Evolutionary conservation across 1,139 yeast genomes (phyloP).

Genomic region (Pichia sp.): DNA sequence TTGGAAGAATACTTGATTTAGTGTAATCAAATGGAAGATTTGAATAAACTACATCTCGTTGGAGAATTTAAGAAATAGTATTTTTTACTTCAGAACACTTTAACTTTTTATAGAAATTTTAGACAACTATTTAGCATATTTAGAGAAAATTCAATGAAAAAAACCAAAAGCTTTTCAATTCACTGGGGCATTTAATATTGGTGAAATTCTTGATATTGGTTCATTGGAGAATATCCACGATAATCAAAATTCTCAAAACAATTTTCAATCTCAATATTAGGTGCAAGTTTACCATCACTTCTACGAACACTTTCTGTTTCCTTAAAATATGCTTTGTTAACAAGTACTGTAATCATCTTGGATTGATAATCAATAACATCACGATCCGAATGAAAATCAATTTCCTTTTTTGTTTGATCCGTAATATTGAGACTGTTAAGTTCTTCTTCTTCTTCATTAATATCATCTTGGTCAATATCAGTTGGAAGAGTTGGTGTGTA

Average conservation of each 20-base stretch:
- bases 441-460: background rate
- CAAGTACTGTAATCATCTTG: slow-evolving; percentile 41
- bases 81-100: no score
- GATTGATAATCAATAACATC: slow-evolving; percentile 51
- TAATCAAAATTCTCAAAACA: background rate
- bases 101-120: background rate
- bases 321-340: slow-evolving; percentile 35
- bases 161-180: background rate
- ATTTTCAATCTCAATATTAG: background rate
- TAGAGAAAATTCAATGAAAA: background rate
- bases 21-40: no score
- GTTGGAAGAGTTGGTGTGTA: slow-evolving; percentile 39
- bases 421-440: slow-evolving; percentile 22
- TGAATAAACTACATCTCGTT: no score
- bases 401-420: slow-evolving; percentile 3
- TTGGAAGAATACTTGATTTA: no score
- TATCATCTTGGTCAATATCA: slow-evolving; percentile 16
- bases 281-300: slow-evolving; percentile 9
- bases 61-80: no score
- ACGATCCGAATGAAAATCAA: slow-evolving; percentile 15
- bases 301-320: slow-evolving; percentile 30
- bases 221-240: background rate
- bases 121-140: background rate
- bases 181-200: background rate
- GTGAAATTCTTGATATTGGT: slow-evolving; percentile 3